Percentiles rank a stretch among this genome's conserved stretches.
Evolutionary conservation across 306 rosid genomes (phyloP).

Genomic region (Prunus fruticosa): DNA sequence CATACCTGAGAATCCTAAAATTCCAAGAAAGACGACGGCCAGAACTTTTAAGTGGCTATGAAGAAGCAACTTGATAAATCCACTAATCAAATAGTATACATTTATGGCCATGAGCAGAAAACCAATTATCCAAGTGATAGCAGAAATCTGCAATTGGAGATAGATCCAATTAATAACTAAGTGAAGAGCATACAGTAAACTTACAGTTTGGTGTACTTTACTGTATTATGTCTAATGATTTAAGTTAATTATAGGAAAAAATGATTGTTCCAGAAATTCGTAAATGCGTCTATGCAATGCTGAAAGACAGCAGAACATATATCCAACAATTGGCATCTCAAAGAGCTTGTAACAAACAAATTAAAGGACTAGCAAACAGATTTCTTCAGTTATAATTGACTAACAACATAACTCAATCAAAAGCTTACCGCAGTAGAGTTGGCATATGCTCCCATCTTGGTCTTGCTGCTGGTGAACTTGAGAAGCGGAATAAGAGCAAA

Average conservation of each 20-base stretch:
- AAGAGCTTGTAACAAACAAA: not conserved
- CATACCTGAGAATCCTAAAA: conserved; percentile 72
- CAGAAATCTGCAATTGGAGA: conserved; percentile 51
- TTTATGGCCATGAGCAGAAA: conserved; percentile 73
- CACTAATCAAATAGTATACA: conserved; percentile 60
- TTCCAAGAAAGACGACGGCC: conserved; percentile 62
- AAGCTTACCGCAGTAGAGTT: conserved; percentile 62
- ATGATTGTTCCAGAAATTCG: not conserved
- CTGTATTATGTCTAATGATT: too few species aligned
- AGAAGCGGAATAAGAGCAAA: conserved; percentile 93
- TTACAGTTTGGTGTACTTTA: too few species aligned
- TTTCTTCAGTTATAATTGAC: not conserved
- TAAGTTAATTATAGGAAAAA: not conserved
- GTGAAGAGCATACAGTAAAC: not conserved
- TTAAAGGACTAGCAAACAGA: not conserved
- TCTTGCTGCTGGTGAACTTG: conserved; percentile 83
- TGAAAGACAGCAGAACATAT: not conserved
- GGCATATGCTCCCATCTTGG: conserved; percentile 83
- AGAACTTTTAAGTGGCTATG: conserved; percentile 49
- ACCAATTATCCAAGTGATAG: conserved; percentile 74
- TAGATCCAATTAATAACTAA: not conserved
- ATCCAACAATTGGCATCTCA: not conserved
- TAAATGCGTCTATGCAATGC: not conserved
- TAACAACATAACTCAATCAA: not conserved
- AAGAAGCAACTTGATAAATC: conserved; percentile 69